Evolutionary conservation across 1,139 yeast genomes (phyloP).

Genomic region (Nakaseomyces glabratus): DNA sequence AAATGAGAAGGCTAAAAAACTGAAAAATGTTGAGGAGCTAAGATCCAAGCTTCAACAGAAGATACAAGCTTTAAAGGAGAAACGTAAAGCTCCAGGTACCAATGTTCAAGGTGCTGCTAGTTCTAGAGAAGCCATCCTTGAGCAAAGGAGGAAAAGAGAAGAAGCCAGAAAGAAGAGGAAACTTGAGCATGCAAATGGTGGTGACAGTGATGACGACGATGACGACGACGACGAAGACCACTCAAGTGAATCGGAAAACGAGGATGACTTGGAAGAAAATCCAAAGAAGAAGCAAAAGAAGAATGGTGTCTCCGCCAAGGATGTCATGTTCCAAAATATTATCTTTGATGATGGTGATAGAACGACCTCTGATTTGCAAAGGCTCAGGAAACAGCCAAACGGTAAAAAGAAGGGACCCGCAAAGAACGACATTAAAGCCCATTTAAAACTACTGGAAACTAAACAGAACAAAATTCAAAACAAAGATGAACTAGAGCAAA

Average conservation of each 20-base stretch:
- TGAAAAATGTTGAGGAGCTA: slow-evolving; percentile 53
- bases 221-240: slow-evolving; percentile 31
- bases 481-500: slow-evolving; percentile 57
- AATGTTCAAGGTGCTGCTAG: slow-evolving; percentile 72
- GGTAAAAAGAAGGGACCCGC: slow-evolving; percentile 66
- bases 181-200: slow-evolving; percentile 35
- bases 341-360: slow-evolving; percentile 74
- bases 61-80: slow-evolving; percentile 61
- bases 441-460: slow-evolving; percentile 62
- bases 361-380: slow-evolving; percentile 66
- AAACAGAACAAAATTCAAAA: slow-evolving; percentile 56
- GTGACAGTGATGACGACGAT: slow-evolving; percentile 35
- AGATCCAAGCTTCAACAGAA: slow-evolving; percentile 65
- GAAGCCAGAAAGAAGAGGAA: slow-evolving; percentile 33
- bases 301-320: slow-evolving; percentile 33
- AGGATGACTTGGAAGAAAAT: slow-evolving; percentile 32
- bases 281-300: slow-evolving; percentile 34
- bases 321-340: slow-evolving; percentile 71
- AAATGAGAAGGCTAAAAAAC: slow-evolving; percentile 34
- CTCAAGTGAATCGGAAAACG: slow-evolving; percentile 36
- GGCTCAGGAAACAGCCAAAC: slow-evolving; percentile 49
- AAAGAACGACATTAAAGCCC: slow-evolving; percentile 75
- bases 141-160: slow-evolving; percentile 42
- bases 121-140: slow-evolving; percentile 67
- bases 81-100: slow-evolving; percentile 87